Percentiles rank a stretch among this genome's conserved stretches.
Evolutionary conservation across 257 asterid species (phyloP).

Genomic region (Solanum bulbocastanum): DNA sequence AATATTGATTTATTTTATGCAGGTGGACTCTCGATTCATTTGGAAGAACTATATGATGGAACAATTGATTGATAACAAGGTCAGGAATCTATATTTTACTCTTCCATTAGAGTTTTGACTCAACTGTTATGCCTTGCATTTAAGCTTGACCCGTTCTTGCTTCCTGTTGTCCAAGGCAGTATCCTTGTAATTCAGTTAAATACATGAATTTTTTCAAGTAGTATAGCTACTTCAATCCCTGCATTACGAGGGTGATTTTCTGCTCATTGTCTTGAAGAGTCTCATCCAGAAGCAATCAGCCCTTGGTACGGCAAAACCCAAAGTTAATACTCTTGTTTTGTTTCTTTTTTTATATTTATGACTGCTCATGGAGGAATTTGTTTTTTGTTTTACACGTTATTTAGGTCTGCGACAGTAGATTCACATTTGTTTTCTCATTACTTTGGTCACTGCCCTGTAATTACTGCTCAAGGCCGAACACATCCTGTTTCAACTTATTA

Average conservation of each 20-base stretch:
- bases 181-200: slow-evolving; percentile 45
- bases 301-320: slow-evolving; percentile 40
- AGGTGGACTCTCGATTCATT: slow-evolving; percentile 87
- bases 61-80: slow-evolving; percentile 81
- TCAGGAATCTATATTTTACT: slow-evolving; percentile 7
- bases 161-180: slow-evolving; percentile 95
- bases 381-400: slow-evolving; percentile 5
- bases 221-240: not conserved
- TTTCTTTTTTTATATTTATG: slow-evolving; percentile 1
- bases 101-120: not conserved
- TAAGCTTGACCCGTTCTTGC: slow-evolving; percentile 89
- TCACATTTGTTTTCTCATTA: slow-evolving; percentile 75
- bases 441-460: slow-evolving; percentile 87
- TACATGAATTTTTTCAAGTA: not conserved
- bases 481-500: slow-evolving; percentile 81
- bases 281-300: slow-evolving; percentile 74
- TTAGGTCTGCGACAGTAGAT: slow-evolving; percentile 97
- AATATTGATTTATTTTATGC: not conserved
- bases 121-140: slow-evolving; percentile 10
- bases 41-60: slow-evolving; percentile 90
- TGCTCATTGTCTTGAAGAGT: slow-evolving; percentile 80
- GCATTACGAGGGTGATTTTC: slow-evolving; percentile 59
- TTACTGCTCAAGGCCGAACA: slow-evolving; percentile 87
- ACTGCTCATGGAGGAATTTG: slow-evolving; percentile 3
- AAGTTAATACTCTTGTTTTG: slow-evolving; percentile 30